Evolutionary conservation across 2,329 filamentous ascomycete species (phyloP).

Genomic region (Pseudogymnoascus destructans): DNA sequence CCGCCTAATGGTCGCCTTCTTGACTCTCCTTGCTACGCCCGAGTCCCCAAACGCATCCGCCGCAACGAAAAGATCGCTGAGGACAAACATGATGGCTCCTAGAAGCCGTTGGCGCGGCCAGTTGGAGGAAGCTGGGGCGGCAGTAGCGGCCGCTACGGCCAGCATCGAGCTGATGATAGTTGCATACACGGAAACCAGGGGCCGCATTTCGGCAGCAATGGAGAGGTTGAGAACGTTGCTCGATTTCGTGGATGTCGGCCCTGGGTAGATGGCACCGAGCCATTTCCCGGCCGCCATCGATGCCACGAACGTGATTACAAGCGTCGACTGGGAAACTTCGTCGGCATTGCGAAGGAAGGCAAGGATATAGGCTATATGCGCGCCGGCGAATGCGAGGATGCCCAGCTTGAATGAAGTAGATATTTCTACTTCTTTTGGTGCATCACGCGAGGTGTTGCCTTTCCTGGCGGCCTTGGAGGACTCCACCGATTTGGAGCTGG

Average conservation of each 20-base stretch:
- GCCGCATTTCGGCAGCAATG: slow-evolving; percentile 21
- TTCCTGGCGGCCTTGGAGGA: slow-evolving; percentile 3
- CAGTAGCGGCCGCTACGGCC: slow-evolving; percentile 20
- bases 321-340: slow-evolving; percentile 4
- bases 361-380: slow-evolving; percentile 23
- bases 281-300: slow-evolving; percentile 19
- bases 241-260: not conserved
- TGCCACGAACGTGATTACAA: slow-evolving; percentile 13
- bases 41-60: slow-evolving; percentile 21
- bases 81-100: slow-evolving; percentile 25
- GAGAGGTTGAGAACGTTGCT: slow-evolving; percentile 20
- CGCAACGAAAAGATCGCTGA: slow-evolving; percentile 25
- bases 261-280: slow-evolving; percentile 23
- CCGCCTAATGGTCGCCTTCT: not conserved
- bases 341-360: slow-evolving; percentile 20
- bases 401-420: slow-evolving; percentile 24
- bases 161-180: slow-evolving; percentile 23
- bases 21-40: not conserved
- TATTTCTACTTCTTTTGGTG: not conserved
- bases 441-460: not conserved
- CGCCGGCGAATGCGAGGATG: slow-evolving; percentile 22
- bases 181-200: slow-evolving; percentile 20
- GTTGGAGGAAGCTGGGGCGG: slow-evolving; percentile 3
- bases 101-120: slow-evolving; percentile 18
- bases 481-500: not conserved